These are phyloP conservation scores for Petunia secreta DNA, from an alignment of 257 asterid species.

Conservation along the genomic window DNA sequence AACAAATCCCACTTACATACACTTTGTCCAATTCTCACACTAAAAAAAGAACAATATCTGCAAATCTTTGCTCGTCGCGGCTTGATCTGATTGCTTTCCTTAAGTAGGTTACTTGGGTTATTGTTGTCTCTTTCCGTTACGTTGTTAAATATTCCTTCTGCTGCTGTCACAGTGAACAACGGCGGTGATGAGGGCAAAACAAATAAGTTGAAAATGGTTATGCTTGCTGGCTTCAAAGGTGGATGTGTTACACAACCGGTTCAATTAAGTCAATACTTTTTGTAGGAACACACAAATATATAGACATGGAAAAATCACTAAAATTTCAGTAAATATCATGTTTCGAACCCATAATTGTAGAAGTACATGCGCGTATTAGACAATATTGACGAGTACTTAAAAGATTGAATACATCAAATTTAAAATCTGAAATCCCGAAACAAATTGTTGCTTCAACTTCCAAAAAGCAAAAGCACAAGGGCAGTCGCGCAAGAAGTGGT, in stretches of 20 bases:
- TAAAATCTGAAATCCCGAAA: not conserved
- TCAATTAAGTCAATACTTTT: too few species aligned
- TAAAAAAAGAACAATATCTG: not conserved
- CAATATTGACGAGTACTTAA: too few species aligned
- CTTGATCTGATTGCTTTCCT: not conserved
- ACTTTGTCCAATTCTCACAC: not conserved
- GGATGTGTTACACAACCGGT: too few species aligned
- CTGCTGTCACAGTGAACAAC: not conserved
- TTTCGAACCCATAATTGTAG: too few species aligned
- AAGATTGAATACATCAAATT: not conserved
- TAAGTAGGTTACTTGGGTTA: not conserved
- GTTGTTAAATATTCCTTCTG: not conserved
- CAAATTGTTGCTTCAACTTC: not conserved
- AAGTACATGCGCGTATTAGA: too few species aligned
- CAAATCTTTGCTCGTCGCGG: not conserved
- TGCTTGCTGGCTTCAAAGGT: too few species aligned
- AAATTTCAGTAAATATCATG: too few species aligned
- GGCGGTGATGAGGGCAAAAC: not conserved
- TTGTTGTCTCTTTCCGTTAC: not conserved
- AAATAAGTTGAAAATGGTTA: too few species aligned
- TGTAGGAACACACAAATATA: too few species aligned
- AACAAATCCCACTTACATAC: too few species aligned
- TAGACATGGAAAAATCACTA: too few species aligned
- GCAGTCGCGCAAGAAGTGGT: not conserved
- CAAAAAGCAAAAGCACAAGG: not conserved